Conservation (phyloP, 345 rosid genomes). For the Citrus mangshanensis region DNA sequence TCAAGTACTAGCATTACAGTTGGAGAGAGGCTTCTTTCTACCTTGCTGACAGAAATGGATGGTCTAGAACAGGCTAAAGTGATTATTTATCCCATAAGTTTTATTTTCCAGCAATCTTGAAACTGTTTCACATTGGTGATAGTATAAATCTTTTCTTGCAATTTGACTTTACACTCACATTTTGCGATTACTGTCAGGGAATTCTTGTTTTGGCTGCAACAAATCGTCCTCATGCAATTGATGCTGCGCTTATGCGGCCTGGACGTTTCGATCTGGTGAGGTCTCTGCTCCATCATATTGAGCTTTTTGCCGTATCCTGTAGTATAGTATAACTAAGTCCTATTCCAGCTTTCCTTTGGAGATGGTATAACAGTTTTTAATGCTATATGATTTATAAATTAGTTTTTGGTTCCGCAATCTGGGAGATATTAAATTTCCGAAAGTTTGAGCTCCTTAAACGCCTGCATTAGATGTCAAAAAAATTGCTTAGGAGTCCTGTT, state of each 20-base stretch:
- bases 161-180: neutral
- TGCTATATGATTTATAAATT: neutral
- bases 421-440: neutral
- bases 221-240: slow-evolving; percentile 85
- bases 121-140: neutral
- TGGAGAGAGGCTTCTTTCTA: slow-evolving; percentile 93
- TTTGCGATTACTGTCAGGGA: slow-evolving; percentile 42
- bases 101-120: neutral
- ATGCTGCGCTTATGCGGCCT: slow-evolving; percentile 95
- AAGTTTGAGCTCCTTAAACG: neutral
- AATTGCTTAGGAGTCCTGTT: neutral
- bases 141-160: neutral
- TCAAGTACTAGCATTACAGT: slow-evolving; percentile 61
- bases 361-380: neutral
- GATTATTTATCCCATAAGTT: slow-evolving; percentile 12
- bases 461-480: neutral
- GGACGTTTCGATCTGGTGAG: slow-evolving; percentile 91
- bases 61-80: slow-evolving; percentile 90
- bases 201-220: slow-evolving; percentile 92
- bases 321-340: neutral
- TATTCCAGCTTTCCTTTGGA: neutral
- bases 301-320: neutral
- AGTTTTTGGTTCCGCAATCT: neutral
- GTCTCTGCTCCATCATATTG: neutral
- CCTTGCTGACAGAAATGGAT: slow-evolving; percentile 95